Conservation (phyloP, 257 asterid genomes). For the Solanum chiquidenum region DNA sequence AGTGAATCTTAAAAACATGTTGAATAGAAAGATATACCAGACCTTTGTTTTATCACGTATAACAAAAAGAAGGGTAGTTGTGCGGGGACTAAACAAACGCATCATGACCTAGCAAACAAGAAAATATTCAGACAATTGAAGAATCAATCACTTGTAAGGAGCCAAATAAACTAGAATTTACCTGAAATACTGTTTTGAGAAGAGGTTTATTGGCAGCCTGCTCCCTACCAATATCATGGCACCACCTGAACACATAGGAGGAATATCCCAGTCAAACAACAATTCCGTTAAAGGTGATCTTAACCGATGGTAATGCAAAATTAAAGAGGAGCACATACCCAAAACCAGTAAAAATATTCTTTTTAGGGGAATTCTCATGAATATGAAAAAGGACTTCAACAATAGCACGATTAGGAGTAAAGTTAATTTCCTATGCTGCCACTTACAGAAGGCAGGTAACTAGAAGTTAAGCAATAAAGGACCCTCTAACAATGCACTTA, state of each 20-base stretch:
- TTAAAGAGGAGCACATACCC: background rate
- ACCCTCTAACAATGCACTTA: background rate
- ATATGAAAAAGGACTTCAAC: background rate
- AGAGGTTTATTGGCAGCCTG: conserved; percentile 25
- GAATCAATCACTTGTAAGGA: background rate
- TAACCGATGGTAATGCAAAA: background rate
- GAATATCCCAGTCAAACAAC: background rate
- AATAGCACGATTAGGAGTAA: background rate
- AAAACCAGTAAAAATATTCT: background rate
- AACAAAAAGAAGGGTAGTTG: conserved; percentile 44
- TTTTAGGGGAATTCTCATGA: background rate
- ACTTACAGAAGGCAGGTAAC: background rate
- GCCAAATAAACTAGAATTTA: background rate
- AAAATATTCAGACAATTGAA: background rate
- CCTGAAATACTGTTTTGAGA: conserved; percentile 26
- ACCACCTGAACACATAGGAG: conserved; percentile 14
- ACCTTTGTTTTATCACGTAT: conserved; percentile 59
- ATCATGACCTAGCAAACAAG: conserved; percentile 34
- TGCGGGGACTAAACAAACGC: conserved; percentile 39
- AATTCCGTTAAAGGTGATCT: background rate
- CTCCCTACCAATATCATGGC: conserved; percentile 30
- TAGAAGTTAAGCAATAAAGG: background rate
- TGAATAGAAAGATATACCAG: background rate
- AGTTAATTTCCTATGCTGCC: background rate
- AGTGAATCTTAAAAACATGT: background rate